These are phyloP conservation scores for Eutrema heterophyllum DNA, from an alignment of 345 rosid species.

Conservation along the genomic window DNA sequence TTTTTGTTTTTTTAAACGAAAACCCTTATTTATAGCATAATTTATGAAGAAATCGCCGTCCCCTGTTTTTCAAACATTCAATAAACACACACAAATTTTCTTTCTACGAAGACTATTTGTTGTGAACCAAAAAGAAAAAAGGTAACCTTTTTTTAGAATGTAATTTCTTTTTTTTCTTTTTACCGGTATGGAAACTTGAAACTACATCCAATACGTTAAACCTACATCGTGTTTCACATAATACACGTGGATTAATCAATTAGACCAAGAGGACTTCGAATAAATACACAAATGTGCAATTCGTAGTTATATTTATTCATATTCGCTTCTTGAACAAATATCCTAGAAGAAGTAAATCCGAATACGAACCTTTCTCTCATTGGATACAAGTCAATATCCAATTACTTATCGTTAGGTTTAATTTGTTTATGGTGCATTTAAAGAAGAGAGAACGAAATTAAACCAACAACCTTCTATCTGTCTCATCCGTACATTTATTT, in stretches of 20 bases:
- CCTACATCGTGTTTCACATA: conserved; percentile 15
- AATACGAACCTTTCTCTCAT: not conserved
- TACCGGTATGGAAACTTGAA: not conserved
- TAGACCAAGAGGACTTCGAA: not conserved
- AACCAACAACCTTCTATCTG: not conserved
- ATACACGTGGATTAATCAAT: conserved; percentile 15
- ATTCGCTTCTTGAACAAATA: not conserved
- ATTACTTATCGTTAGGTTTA: not conserved
- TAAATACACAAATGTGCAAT: not conserved
- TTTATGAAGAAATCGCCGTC: not conserved
- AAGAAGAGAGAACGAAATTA: conserved; percentile 9
- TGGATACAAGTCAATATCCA: not conserved
- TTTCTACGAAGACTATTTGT: not conserved
- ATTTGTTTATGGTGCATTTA: not conserved
- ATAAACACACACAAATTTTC: not conserved
- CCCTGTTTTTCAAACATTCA: not conserved
- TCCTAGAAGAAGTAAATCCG: not conserved
- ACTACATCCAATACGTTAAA: not conserved
- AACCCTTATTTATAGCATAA: not conserved
- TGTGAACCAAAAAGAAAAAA: not conserved
- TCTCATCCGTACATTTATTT: conserved; percentile 22
- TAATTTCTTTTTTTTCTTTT: not conserved
- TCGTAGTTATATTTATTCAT: not conserved
- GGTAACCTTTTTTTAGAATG: not conserved
- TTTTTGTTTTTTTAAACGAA: not conserved